Conservation (phyloP, 192 early-diverging fungal genomes). For the Lobosporangium transversale region DNA sequence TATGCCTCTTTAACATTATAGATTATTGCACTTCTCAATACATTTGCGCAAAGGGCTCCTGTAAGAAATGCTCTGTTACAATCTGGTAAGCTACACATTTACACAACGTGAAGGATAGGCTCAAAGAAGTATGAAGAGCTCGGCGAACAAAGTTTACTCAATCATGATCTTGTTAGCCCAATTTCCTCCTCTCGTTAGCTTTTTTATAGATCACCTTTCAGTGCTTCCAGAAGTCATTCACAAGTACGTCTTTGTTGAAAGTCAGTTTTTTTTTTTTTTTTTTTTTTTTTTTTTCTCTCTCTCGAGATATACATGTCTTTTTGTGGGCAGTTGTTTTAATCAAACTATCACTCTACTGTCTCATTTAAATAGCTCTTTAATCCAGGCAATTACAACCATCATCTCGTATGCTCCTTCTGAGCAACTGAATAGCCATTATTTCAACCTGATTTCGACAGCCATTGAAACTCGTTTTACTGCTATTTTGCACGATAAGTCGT, state of each 20-base stretch:
- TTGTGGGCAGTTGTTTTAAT: no score
- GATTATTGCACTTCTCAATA: slow-evolving; percentile 58
- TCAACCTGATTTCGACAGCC: slow-evolving; percentile 61
- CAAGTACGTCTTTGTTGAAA: slow-evolving; percentile 63
- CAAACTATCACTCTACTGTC: slow-evolving; percentile 1
- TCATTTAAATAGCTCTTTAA: slow-evolving; percentile 59
- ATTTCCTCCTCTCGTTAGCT: slow-evolving; percentile 67
- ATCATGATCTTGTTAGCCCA: slow-evolving; percentile 48
- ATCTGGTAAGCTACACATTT: slow-evolving; percentile 55
- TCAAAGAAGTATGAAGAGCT: no score
- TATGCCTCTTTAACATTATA: no score
- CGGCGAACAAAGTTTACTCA: slow-evolving; percentile 9
- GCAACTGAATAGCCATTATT: slow-evolving; percentile 64
- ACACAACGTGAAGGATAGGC: no score
- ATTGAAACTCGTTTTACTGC: slow-evolving; percentile 69
- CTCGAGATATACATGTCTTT: no score
- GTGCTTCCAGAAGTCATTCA: slow-evolving; percentile 69
- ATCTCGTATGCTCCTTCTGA: slow-evolving; percentile 62
- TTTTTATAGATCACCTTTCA: slow-evolving; percentile 66
- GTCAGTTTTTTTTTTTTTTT: no score
- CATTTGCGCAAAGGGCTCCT: slow-evolving; percentile 50
- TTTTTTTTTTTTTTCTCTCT: no score
- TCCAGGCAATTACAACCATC: slow-evolving; percentile 71
- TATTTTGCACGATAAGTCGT: slow-evolving; percentile 68
- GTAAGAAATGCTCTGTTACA: slow-evolving; percentile 60